A percentile compares a stretch with the other conserved stretches of the same genome.
Evolutionary conservation across 371 early-diverging fungal genomes (phyloP).

Genomic region (Nematocida major): DNA sequence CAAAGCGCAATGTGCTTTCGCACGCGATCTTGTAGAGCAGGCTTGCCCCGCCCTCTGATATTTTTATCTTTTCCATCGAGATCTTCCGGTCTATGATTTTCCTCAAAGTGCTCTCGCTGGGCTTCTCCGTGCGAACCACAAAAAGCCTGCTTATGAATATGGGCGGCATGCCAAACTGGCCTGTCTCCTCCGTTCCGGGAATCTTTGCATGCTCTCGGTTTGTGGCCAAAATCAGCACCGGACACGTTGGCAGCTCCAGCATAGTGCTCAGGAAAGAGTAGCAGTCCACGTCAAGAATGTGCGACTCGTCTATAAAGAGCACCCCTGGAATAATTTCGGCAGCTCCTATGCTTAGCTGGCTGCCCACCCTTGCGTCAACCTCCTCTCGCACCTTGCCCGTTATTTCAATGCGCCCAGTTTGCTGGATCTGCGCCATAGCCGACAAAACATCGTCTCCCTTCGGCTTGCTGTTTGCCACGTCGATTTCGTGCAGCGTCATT

Average conservation of each 20-base stretch:
- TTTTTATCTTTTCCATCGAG: slow-evolving; percentile 26
- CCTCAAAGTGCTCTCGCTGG: neutral
- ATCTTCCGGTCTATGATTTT: slow-evolving; percentile 41
- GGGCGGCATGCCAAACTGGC: slow-evolving; percentile 45
- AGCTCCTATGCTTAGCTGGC: slow-evolving; percentile 29
- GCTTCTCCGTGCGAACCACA: slow-evolving; percentile 20
- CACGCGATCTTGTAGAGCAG: slow-evolving; percentile 12
- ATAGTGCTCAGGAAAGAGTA: slow-evolving; percentile 48
- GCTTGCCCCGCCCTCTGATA: slow-evolving; percentile 15
- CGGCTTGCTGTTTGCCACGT: slow-evolving; percentile 51
- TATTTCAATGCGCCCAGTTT: slow-evolving; percentile 44
- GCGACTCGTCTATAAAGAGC: slow-evolving; percentile 58
- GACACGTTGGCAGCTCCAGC: slow-evolving; percentile 41
- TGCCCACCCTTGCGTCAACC: slow-evolving; percentile 49
- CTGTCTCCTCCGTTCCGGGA: neutral
- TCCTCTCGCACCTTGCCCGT: slow-evolving; percentile 48
- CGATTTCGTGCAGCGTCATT: slow-evolving; percentile 58
- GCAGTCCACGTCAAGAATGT: slow-evolving; percentile 53
- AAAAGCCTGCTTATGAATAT: slow-evolving; percentile 48
- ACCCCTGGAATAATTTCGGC: slow-evolving; percentile 56
- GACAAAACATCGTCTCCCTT: slow-evolving; percentile 48
- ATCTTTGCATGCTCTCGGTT: slow-evolving; percentile 22
- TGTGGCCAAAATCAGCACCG: slow-evolving; percentile 51
- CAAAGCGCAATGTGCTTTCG: slow-evolving; percentile 14
- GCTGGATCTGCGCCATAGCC: slow-evolving; percentile 24